Percentiles rank a stretch among this genome's conserved stretches.
phyloP scores from a whole-genome alignment of 352 stramenopile genomes.

The Pythium oligandrum region DNA sequence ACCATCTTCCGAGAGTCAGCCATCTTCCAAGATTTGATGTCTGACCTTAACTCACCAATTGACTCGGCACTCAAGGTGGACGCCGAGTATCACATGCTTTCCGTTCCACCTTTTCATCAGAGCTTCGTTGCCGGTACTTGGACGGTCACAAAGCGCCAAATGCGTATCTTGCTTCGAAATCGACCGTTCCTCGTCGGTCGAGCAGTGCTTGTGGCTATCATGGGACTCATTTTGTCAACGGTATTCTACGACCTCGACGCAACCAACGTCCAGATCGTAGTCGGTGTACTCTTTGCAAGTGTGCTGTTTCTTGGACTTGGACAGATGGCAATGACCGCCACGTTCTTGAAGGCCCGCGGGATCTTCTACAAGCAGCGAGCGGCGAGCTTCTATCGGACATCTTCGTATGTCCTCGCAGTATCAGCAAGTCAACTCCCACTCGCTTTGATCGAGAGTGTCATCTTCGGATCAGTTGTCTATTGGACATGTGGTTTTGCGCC shows the following conservation, averaged over 20 bases:
- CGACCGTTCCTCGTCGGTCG: constrained; percentile 43
- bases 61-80: constrained; percentile 84
- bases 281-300: constrained; percentile 82
- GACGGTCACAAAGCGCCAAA: constrained; percentile 54
- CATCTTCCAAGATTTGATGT: constrained; percentile 36
- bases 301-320: constrained; percentile 82
- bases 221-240: constrained; percentile 43
- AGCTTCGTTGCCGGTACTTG: constrained; percentile 32
- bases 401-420: constrained; percentile 70
- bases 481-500: constrained; percentile 75
- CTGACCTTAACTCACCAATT: constrained; percentile 79
- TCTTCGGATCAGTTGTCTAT: constrained; percentile 88
- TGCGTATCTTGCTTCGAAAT: constrained; percentile 58
- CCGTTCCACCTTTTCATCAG: constrained; percentile 39
- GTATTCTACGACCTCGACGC: constrained; percentile 53
- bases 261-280: constrained; percentile 43
- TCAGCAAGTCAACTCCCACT: constrained; percentile 47
- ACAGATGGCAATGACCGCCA: constrained; percentile 69
- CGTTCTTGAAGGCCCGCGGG: constrained; percentile 61
- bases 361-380: constrained; percentile 88
- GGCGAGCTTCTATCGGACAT: constrained; percentile 83
- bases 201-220: constrained; percentile 42
- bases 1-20: constrained; percentile 29
- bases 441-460: constrained; percentile 58
- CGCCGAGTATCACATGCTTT: constrained; percentile 40